Conservation (phyloP, 2,329 filamentous ascomycete species). For the Pyricularia grisea region DNA sequence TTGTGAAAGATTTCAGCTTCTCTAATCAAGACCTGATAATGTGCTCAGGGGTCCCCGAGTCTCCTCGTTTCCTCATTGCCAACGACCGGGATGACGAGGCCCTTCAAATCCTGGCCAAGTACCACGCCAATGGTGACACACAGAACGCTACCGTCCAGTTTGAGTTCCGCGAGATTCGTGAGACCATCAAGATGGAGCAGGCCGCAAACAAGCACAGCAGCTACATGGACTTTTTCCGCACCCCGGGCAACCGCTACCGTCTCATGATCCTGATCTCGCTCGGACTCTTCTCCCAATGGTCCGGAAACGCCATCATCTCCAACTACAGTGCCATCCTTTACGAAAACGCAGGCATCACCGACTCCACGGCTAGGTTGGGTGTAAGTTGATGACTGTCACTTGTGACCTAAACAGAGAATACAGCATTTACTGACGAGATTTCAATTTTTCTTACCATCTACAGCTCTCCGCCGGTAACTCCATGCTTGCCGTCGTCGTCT, state of each 20-base stretch:
- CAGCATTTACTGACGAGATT: not conserved
- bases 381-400: conserved; percentile 4
- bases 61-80: conserved; percentile 25
- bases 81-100: conserved; percentile 7
- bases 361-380: conserved; percentile 7
- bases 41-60: conserved; percentile 27
- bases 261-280: conserved; percentile 18
- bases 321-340: conserved; percentile 10
- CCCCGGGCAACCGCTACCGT: conserved; percentile 7
- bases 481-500: conserved; percentile 11
- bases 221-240: conserved; percentile 26
- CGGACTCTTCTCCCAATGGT: conserved; percentile 19
- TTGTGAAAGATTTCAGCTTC: not conserved
- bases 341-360: conserved; percentile 10
- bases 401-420: conserved; percentile 9
- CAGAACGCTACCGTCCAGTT: conserved; percentile 1
- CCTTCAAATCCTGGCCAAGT: conserved; percentile 16
- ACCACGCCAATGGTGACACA: conserved; percentile 23
- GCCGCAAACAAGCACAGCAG: conserved; percentile 17
- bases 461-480: conserved; percentile 1
- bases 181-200: conserved; percentile 33
- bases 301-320: conserved; percentile 10
- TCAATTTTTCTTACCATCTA: not conserved
- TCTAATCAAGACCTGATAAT: conserved; percentile 1
- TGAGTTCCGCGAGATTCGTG: conserved; percentile 36